A percentile compares a stretch with the other conserved stretches of the same genome.
phyloP scores from a whole-genome alignment of 1,284 basidiomycete genomes.

The Singerocomus inundabilis region DNA sequence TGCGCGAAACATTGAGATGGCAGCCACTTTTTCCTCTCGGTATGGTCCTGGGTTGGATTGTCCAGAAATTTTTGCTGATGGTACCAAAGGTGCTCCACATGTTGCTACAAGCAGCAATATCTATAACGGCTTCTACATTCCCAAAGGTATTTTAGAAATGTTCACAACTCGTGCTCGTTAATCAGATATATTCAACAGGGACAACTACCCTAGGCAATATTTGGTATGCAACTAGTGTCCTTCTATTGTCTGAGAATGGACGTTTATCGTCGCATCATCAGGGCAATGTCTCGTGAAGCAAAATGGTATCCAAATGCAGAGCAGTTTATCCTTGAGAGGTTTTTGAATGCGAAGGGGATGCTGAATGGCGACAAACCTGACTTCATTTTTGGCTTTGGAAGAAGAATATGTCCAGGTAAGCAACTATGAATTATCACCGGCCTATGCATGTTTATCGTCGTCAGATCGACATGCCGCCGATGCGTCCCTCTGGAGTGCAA shows the following conservation, averaged over 20 bases:
- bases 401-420: conserved; percentile 20
- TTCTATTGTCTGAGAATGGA: background rate
- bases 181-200: background rate
- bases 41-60: too few relatives aligned
- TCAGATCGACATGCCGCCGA: too few relatives aligned
- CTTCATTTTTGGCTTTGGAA: conserved; percentile 21
- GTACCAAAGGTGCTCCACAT: conserved; percentile 9
- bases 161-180: background rate
- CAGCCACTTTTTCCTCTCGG: conserved; percentile 17
- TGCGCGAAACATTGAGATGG: conserved; percentile 37
- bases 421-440: too few relatives aligned
- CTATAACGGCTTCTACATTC: conserved; percentile 18
- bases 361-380: conserved; percentile 13
- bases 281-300: conserved; percentile 22
- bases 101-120: conserved; percentile 4
- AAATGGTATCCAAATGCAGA: conserved; percentile 17
- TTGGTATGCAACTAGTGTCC: conserved; percentile 7
- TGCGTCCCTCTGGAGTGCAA: too few relatives aligned
- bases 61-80: background rate
- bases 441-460: too few relatives aligned
- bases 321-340: conserved; percentile 20
- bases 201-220: conserved; percentile 16
- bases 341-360: conserved; percentile 10
- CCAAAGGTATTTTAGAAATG: conserved; percentile 13
- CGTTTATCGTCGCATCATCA: background rate